Conservation (phyloP, 345 rosid genomes). For the Clarkia xantiana region DNA sequence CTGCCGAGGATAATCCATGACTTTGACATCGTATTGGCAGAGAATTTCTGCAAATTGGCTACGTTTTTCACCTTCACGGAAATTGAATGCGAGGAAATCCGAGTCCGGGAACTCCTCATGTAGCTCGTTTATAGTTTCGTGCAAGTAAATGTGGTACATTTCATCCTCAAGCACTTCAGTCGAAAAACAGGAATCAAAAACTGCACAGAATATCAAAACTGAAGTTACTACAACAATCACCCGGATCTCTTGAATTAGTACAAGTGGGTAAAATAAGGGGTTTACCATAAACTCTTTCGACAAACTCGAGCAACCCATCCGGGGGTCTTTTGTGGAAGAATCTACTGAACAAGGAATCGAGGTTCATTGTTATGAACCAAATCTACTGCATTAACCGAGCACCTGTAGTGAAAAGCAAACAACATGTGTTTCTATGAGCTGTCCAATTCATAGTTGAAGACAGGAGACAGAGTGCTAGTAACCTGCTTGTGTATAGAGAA, state of each 20-base stretch:
- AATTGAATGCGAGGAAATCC: conserved; percentile 68
- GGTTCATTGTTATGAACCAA: conserved; percentile 26
- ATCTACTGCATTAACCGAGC: conserved; percentile 5
- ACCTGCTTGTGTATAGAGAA: neutral
- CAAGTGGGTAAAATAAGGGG: neutral
- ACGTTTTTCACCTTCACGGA: conserved; percentile 71
- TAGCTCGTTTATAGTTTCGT: conserved; percentile 58
- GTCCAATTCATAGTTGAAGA: neutral
- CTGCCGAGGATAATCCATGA: conserved; percentile 83
- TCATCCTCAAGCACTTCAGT: conserved; percentile 70
- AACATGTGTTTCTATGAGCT: neutral
- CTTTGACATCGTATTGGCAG: conserved; percentile 68
- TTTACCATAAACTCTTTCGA: conserved; percentile 90
- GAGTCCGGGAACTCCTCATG: conserved; percentile 81
- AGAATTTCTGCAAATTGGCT: conserved; percentile 62
- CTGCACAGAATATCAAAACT: conserved; percentile 26
- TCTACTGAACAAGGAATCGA: conserved; percentile 55
- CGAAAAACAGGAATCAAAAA: conserved; percentile 89
- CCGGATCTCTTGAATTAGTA: neutral
- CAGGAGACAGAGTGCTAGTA: no score
- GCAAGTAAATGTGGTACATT: conserved; percentile 54
- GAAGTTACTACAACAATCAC: neutral
- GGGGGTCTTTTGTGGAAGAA: conserved; percentile 90
- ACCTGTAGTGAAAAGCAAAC: conserved; percentile 8
- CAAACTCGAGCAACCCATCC: conserved; percentile 90